Percentiles rank a stretch among this genome's conserved stretches.
phyloP scores from a whole-genome alignment of 139 green algal species.

The Chlamydomonas sphaeroides region DNA sequence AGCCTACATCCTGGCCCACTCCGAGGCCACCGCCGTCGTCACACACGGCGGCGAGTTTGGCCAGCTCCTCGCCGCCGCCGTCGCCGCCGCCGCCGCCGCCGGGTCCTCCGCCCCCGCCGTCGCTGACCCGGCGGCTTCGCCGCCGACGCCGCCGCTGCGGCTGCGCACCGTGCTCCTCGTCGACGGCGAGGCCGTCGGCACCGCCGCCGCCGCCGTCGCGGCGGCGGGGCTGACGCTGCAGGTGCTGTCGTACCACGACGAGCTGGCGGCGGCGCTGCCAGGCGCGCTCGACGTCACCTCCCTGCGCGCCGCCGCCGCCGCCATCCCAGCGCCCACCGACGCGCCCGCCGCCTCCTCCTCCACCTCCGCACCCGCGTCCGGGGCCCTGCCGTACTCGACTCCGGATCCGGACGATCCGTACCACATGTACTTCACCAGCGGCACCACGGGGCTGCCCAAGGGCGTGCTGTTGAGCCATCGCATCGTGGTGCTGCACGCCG shows the following conservation, averaged over 20 bases:
- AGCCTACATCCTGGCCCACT: constrained; percentile 74
- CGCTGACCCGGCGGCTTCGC: neutral
- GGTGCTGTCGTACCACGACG: neutral
- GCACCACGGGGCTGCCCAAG: constrained; percentile 90
- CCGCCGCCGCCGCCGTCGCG: neutral
- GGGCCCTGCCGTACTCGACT: neutral
- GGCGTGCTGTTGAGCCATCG: constrained; percentile 84
- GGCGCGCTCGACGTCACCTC: neutral
- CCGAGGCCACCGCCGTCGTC: constrained; percentile 61
- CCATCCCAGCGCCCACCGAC: neutral
- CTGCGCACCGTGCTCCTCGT: constrained; percentile 26
- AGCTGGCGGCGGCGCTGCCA: neutral
- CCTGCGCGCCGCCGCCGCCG: neutral
- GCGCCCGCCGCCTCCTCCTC: neutral
- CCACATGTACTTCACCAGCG: constrained; percentile 85
- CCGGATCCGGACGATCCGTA: constrained; percentile 24
- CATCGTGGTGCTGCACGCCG: constrained; percentile 78
- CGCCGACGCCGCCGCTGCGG: neutral
- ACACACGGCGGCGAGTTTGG: constrained; percentile 54
- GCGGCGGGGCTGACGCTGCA: neutral
- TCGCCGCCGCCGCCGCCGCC: neutral
- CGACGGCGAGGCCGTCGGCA: neutral
- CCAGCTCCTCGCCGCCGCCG: constrained; percentile 23
- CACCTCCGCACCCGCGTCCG: neutral
- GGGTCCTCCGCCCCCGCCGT: too few species aligned